phyloP scores from a whole-genome alignment of 2,329 filamentous ascomycete species.

The Fusarium paranaense region DNA sequence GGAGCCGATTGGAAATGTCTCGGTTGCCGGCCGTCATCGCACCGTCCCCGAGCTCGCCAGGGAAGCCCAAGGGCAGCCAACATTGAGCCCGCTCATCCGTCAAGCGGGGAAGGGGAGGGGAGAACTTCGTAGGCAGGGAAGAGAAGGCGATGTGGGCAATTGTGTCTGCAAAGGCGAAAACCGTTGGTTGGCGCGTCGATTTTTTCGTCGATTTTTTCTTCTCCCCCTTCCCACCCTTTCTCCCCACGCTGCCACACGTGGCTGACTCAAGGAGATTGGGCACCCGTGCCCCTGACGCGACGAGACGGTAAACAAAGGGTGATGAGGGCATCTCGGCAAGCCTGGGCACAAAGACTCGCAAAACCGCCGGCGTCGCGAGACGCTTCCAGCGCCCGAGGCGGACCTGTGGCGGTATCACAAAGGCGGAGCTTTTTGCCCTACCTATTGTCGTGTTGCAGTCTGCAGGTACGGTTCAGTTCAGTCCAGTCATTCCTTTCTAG shows the following conservation, averaged over 20 bases:
- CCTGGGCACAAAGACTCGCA: conserved; percentile 1
- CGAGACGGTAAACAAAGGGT: conserved; percentile 14
- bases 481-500: conserved; percentile 3
- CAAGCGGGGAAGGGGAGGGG: conserved; percentile 28
- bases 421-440: conserved; percentile 4
- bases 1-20: conserved; percentile 26
- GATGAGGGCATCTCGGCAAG: conserved; percentile 8
- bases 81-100: conserved; percentile 21
- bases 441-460: conserved; percentile 1
- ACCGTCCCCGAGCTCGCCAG: conserved; percentile 4
- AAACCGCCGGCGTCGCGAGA: conserved; percentile 30
- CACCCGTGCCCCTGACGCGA: conserved; percentile 19
- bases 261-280: conserved; percentile 11
- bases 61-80: conserved; percentile 12
- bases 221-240: background rate
- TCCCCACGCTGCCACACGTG: background rate
- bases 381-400: background rate
- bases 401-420: conserved; percentile 22
- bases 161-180: conserved; percentile 1
- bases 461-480: background rate
- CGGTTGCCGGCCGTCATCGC: conserved; percentile 25
- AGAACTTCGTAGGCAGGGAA: conserved; percentile 16
- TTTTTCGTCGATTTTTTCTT: background rate
- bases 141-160: conserved; percentile 13
- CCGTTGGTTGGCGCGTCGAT: conserved; percentile 5